Conservation (phyloP, 768 basidiomycete species). For the Boletus subparvulus region DNA sequence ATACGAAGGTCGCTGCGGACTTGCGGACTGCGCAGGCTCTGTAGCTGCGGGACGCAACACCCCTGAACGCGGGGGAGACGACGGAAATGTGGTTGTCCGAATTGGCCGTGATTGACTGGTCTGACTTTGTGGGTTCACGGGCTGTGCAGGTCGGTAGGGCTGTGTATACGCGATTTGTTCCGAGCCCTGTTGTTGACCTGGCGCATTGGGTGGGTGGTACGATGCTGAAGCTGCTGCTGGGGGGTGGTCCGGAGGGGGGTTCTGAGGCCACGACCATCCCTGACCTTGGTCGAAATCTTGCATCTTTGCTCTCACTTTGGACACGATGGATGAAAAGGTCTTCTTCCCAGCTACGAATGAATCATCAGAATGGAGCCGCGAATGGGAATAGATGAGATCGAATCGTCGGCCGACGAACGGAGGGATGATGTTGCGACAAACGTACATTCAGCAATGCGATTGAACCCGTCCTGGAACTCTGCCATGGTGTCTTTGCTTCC, state of each 20-base stretch:
- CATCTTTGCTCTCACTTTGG: slow-evolving; percentile 81
- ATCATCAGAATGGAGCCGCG: background rate
- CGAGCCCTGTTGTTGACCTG: background rate
- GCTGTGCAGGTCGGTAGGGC: background rate
- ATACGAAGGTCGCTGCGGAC: slow-evolving; percentile 28
- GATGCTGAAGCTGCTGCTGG: background rate
- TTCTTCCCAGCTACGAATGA: slow-evolving; percentile 64
- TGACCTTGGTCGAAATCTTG: slow-evolving; percentile 68
- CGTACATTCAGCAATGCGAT: slow-evolving; percentile 76
- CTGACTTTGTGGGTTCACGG: background rate
- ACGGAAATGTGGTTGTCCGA: slow-evolving; percentile 7
- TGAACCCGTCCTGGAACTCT: slow-evolving; percentile 75
- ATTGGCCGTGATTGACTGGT: slow-evolving; percentile 6
- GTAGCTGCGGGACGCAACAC: background rate
- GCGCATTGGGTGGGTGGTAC: background rate
- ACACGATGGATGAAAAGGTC: slow-evolving; percentile 68
- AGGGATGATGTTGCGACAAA: background rate
- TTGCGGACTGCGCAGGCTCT: slow-evolving; percentile 1
- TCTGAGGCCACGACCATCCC: slow-evolving; percentile 19
- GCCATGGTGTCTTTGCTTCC: slow-evolving; percentile 51
- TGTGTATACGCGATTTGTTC: slow-evolving; percentile 7
- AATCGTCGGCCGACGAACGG: background rate
- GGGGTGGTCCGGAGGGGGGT: background rate
- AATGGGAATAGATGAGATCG: background rate
- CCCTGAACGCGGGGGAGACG: slow-evolving; percentile 16